Base-by-base conservation (phyloP, 768 basidiomycete species). In the Boletellus ananiceps region DNA sequence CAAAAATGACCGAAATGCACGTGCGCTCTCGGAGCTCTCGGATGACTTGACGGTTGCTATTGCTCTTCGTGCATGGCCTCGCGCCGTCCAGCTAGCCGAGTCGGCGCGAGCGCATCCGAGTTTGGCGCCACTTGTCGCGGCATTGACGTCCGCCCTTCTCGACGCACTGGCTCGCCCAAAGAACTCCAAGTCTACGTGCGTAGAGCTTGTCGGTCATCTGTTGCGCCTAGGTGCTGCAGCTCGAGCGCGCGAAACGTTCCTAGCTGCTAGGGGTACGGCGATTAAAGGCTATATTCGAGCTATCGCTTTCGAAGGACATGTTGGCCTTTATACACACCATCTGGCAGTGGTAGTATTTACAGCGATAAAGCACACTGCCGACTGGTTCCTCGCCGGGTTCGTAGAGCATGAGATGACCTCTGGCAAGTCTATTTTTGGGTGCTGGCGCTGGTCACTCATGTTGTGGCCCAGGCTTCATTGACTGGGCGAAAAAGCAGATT, bases 341-440 rank as follows among this genome's bases (percentile, higher is more conserved):
- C 74, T 98, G 31, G 82, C 92, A 2, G 76, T 93, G 36, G 89
- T 98, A 0, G 82, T 86, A 50, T 98, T 98, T 60, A 96, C 93
- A 0, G 84, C 90, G 1, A 88, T 99, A 65, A 94, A 96, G 65
- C 92, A 98, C 62, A 96, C 94, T 1, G 91, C 91, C 13, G 95
- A 99, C 69, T 99, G 96, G 96, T 99, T 91, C 68, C 74, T 97
- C 57, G 85, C 87, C 1, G 93, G 92, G 49, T 99, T 96, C 70
- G 89, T 86, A 67, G 96, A 97, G 68, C 93, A 96, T 63, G 85
- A 93, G 56, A 89, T 90, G 54, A 87, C 95, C 0, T 94, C 92
- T 50, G 80, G 95, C 95, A 58, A 55, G 90, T 75, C 0, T 15
- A 9, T 16, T 47, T 8, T 13, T 33, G 18, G 5, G 9, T 14